A percentile compares a stretch with the other conserved stretches of the same genome.
phyloP scores from a whole-genome alignment of 1,284 basidiomycete genomes.

The Schizophyllum amplum region DNA sequence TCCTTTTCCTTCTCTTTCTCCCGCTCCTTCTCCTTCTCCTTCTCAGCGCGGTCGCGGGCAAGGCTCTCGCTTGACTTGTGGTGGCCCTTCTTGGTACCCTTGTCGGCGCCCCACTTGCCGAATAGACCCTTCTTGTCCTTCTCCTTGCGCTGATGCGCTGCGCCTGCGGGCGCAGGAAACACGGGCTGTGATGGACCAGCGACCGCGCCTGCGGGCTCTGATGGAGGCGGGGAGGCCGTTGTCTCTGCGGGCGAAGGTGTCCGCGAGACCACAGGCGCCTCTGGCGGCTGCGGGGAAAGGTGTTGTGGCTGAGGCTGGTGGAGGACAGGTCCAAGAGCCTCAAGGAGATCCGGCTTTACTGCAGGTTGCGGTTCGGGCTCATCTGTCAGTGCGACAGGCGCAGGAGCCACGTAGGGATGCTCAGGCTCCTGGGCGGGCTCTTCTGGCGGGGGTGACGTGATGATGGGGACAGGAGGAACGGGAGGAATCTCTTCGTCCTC shows the following conservation, averaged over 20 bases:
- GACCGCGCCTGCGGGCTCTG: constrained; percentile 9
- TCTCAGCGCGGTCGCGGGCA: constrained; percentile 11
- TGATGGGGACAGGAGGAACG: constrained; percentile 11
- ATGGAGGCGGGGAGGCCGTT: constrained; percentile 11
- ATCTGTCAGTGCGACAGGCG: constrained; percentile 14
- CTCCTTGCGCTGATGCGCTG: constrained; percentile 54
- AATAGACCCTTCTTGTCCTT: constrained; percentile 77
- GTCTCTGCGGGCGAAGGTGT: constrained; percentile 4
- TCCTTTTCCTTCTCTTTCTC: constrained; percentile 64
- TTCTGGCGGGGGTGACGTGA: constrained; percentile 26
- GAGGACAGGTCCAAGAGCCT: constrained; percentile 37
- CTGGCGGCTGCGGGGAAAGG: constrained; percentile 19
- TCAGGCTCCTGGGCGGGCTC: constrained; percentile 23
- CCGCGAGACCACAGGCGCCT: constrained; percentile 28
- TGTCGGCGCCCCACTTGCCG: constrained; percentile 63
- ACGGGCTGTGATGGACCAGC: constrained; percentile 18
- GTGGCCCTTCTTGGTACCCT: constrained; percentile 41
- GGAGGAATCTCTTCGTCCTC: constrained; percentile 39
- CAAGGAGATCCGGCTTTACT: constrained; percentile 22
- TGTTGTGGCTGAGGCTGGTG: constrained; percentile 47
- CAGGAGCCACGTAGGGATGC: constrained; percentile 19
- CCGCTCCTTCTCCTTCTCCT: constrained; percentile 32
- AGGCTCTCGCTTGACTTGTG: constrained; percentile 38
- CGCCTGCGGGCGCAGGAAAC: constrained; percentile 18
- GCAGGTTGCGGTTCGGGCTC: no score